Conservation (phyloP, 2,329 filamentous ascomycete species). For the Leptographium radiaticola region DNA sequence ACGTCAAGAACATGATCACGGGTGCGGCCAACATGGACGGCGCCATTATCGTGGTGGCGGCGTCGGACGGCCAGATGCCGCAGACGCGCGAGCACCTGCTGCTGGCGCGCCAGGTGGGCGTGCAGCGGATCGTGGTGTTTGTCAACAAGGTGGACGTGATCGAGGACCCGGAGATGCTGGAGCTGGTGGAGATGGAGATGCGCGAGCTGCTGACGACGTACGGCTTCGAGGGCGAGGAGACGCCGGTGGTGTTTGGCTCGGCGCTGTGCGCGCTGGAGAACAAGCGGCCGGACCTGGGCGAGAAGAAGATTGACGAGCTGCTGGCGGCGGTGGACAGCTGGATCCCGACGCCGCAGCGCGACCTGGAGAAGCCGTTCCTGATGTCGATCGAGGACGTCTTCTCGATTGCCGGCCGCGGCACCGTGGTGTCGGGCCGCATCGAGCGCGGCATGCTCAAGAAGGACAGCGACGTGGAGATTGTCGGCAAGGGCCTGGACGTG, state of each 20-base stretch:
- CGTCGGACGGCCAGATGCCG: conserved; percentile 98
- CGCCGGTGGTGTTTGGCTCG: conserved; percentile 92
- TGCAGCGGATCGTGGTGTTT: conserved; percentile 96
- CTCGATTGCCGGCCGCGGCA: conserved; percentile 86
- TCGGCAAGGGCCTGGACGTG: conserved; percentile 67
- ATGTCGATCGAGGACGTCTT: conserved; percentile 96
- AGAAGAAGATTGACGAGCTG: conserved; percentile 80
- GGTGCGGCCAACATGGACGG: conserved; percentile 99
- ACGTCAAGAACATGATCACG: conserved; percentile 99
- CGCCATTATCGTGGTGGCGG: conserved; percentile 95
- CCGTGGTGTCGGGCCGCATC: conserved; percentile 91
- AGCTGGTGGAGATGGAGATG: conserved; percentile 99
- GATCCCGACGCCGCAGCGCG: conserved; percentile 92
- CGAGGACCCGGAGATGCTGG: conserved; percentile 98
- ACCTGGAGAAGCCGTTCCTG: conserved; percentile 95
- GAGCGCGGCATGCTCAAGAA: conserved; percentile 91
- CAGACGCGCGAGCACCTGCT: conserved; percentile 98
- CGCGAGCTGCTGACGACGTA: conserved; percentile 86
- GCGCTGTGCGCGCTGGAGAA: conserved; percentile 87
- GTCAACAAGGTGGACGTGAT: conserved; percentile 99
- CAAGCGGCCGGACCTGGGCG: conserved; percentile 76
- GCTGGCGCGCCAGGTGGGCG: conserved; percentile 93
- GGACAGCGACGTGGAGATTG: conserved; percentile 86
- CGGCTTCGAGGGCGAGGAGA: conserved; percentile 96
- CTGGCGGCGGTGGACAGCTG: conserved; percentile 81